A percentile compares a stretch with the other conserved stretches of the same genome.
phyloP scores from a whole-genome alignment of 805 yeast genomes.

The Martiniozyma abietophila region DNA sequence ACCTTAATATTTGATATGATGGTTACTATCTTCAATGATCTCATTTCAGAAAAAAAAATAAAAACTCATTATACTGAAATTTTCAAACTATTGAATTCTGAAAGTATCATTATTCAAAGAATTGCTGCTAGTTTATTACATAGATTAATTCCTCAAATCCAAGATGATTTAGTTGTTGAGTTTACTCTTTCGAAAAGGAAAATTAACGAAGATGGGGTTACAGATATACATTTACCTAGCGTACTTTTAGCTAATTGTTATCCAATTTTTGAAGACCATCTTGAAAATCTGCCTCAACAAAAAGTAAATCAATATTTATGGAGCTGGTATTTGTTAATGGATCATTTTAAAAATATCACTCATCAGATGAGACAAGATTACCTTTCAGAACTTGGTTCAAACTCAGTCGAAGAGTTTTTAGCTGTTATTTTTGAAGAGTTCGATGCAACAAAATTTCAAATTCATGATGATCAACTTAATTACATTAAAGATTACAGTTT shows the following conservation, averaged over 20 bases:
- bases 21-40: conserved; percentile 14
- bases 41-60: conserved; percentile 26
- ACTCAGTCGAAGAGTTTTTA: conserved; percentile 40
- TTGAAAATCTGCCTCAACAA: conserved; percentile 30
- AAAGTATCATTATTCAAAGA: conserved; percentile 33
- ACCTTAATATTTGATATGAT: conserved; percentile 29
- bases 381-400: conserved; percentile 46
- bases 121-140: conserved; percentile 32
- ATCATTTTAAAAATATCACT: conserved; percentile 56
- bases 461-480: conserved; percentile 17
- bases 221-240: conserved; percentile 31
- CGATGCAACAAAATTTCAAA: conserved; percentile 25
- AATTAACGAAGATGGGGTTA: conserved; percentile 21
- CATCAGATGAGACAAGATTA: conserved; percentile 54
- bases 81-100: conserved; percentile 23
- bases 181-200: conserved; percentile 42
- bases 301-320: conserved; percentile 41
- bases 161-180: conserved; percentile 55
- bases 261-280: conserved; percentile 27
- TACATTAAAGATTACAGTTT: conserved; percentile 21
- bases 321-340: conserved; percentile 59
- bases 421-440: conserved; percentile 46
- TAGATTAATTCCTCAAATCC: conserved; percentile 34
- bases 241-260: conserved; percentile 29
- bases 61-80: conserved; percentile 28